Evolutionary conservation across 805 yeast genomes (phyloP), one percentile per base, ranked within the genome.

Genomic region (Spencermartinsiella europaea): DNA sequence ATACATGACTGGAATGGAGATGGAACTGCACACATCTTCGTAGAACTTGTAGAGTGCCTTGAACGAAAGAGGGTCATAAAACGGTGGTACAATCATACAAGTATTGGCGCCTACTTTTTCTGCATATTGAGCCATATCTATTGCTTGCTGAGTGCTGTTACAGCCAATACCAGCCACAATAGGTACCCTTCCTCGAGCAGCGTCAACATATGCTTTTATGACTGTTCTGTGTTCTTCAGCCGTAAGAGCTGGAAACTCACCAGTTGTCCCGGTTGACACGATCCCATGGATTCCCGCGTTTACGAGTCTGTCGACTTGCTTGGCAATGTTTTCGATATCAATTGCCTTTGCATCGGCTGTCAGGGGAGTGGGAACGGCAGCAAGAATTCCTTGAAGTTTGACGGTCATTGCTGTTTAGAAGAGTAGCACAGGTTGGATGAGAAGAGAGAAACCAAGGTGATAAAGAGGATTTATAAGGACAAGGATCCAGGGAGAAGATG

Each of bases 1-100:
- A 27, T 40, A 40, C 43, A 40, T 40, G 37, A 40, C 43, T 7
- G 43, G 43, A n/a, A 40, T 31, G 5, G 37, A 28, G 17, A 40
- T 40, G 3, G 43, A 40, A 21, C 25, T 34, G 31, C 43, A 40
- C 4, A 40, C 43, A 20, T 40, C 43, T 21, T 40, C 27, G 35
- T 40, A 40, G 43, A 28, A 40, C 37, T 40, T 40, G 25, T 40
- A 40, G n/a, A 40, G 43, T 5, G 43, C 43, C 27, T 40, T 33
- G 37, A 40, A 40, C 5, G 43, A 33, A 15, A 40, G 43, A 3
- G 43, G 43, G 16, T 40, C 43, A 17, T 40, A 40, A 21, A 40
- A 40, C 20, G 43, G 43, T 16, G 43, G 43, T 15, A 40, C 43
- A 15, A 40, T 33, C 43, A 40, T 40, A 17, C 36, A 40, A 19